Conservation (phyloP, 2,329 filamentous ascomycete species). For the Aspergillus novofumigatus region DNA sequence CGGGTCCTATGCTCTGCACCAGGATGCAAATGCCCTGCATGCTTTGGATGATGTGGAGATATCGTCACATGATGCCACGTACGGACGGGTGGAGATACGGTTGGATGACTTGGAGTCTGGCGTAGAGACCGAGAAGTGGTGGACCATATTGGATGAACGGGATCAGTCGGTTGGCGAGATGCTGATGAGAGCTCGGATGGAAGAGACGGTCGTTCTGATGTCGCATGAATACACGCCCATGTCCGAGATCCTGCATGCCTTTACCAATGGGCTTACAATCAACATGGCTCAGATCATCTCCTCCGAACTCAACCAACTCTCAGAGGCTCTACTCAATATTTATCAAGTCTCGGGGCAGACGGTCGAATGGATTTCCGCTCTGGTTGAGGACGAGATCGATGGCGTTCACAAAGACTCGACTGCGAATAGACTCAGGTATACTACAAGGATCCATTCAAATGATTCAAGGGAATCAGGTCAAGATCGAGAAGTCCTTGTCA, state of each 20-base stretch:
- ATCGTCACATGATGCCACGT: conserved; percentile 44
- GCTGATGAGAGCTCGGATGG: conserved; percentile 74
- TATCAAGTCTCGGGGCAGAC: conserved; percentile 87
- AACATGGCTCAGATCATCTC: conserved; percentile 79
- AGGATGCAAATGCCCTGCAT: conserved; percentile 38
- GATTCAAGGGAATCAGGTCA: conserved; percentile 54
- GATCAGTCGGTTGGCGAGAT: conserved; percentile 77
- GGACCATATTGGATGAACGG: conserved; percentile 71
- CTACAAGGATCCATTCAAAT: conserved; percentile 60
- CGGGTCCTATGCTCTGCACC: conserved; percentile 39
- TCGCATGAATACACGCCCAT: conserved; percentile 79
- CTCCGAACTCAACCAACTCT: conserved; percentile 70
- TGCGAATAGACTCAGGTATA: conserved; percentile 58
- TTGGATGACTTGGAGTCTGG: conserved; percentile 73
- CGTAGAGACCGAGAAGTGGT: conserved; percentile 83
- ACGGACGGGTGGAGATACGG: conserved; percentile 68
- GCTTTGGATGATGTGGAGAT: conserved; percentile 45
- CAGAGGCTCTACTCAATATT: conserved; percentile 86
- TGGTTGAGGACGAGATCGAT: conserved; percentile 97
- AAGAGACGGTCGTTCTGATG: conserved; percentile 86
- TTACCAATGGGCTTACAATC: conserved; percentile 75
- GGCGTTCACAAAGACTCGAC: conserved; percentile 79
- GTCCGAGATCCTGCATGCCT: conserved; percentile 77
- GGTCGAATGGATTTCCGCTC: conserved; percentile 82
- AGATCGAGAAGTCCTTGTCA: conserved; percentile 57